Evolutionary conservation across 768 basidiomycete genomes (phyloP), one percentile per base, ranked within the genome.

Genomic region (Suillus spraguei): DNA sequence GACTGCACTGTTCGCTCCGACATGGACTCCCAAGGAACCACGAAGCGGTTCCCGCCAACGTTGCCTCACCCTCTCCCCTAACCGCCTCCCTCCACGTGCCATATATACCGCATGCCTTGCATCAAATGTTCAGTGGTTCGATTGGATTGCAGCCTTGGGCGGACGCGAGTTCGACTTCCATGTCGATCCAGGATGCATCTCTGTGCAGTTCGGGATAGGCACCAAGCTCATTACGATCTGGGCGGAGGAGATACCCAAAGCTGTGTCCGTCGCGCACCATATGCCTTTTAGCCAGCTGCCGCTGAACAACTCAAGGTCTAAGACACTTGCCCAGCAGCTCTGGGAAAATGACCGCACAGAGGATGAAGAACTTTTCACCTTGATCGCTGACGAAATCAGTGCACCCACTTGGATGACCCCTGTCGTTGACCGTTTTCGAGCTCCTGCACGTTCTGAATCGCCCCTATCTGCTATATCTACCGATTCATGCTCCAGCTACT

Each of bases 131-230:
- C 88, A 90, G 69, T 94, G 92, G 92, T 87, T 87, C 63, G 86
- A 90, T 71, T 94, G 92, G 92, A 90, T 92, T 60, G 68, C 81
- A 53, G 78, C 83, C 64, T 84, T 93, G 50, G 90, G 91, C 16
- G 82, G 84, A 67, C 76, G 79, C 62, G 88, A 90, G 76, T 87
- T 93, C 70, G 91, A 93, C 74, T 83, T 94, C 64, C 88, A 90
- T 76, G 83, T 92, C 68, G 89, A 93, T 73, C 92, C 92, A 65
- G 91, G 90, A 64, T 87, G 84, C 72, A 85, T 94, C 66, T 87
- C 87, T 64, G 77, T 91, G 65, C 89, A 88, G 65, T 80, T 83
- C 71, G 82, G 81, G 61, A 79, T 72, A 63, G 70, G 72, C 28
- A 74, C 78, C 62, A 81, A 82, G 70, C 79, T 85, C 61, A 72